Percentiles rank a stretch among this genome's conserved stretches.
phyloP scores from a whole-genome alignment of 768 basidiomycete genomes.

The Tylopilus felleus region DNA sequence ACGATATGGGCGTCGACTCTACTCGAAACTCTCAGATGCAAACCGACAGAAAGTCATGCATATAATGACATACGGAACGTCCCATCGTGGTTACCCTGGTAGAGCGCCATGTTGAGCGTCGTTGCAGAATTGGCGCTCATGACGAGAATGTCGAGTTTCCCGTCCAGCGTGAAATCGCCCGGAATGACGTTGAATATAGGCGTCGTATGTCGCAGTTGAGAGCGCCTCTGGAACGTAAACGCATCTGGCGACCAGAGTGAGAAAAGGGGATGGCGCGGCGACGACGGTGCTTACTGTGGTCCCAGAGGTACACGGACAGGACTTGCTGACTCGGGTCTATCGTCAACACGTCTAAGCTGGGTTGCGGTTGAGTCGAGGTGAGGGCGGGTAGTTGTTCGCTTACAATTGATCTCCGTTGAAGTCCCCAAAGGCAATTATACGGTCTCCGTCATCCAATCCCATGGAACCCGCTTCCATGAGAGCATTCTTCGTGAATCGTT shows the following conservation, averaged over 20 bases:
- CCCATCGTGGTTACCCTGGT: conserved; percentile 57
- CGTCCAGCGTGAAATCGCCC: conserved; percentile 91
- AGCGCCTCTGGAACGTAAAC: conserved; percentile 52
- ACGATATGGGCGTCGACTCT: conserved; percentile 40
- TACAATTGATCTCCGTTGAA: conserved; percentile 96
- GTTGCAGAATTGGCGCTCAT: conserved; percentile 61
- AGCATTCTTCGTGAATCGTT: conserved; percentile 78
- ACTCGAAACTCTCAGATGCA: background rate
- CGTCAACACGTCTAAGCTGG: conserved; percentile 77
- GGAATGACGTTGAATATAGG: conserved; percentile 82
- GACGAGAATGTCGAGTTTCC: conserved; percentile 84
- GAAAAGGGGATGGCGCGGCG: background rate
- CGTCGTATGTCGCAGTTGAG: conserved; percentile 51
- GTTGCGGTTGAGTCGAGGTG: background rate
- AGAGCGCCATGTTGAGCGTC: conserved; percentile 66
- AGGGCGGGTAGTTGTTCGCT: conserved; percentile 27
- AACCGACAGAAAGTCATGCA: background rate
- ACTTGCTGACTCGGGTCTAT: conserved; percentile 74
- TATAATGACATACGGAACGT: conserved; percentile 56
- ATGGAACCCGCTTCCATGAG: conserved; percentile 77
- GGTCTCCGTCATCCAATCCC: conserved; percentile 68
- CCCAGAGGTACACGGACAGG: conserved; percentile 77
- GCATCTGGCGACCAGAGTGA: conserved; percentile 40
- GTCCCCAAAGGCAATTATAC: conserved; percentile 89
- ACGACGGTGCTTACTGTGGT: conserved; percentile 56